Base-by-base conservation (phyloP, 495 filamentous ascomycete species). In the Cairneyella variabilis region DNA sequence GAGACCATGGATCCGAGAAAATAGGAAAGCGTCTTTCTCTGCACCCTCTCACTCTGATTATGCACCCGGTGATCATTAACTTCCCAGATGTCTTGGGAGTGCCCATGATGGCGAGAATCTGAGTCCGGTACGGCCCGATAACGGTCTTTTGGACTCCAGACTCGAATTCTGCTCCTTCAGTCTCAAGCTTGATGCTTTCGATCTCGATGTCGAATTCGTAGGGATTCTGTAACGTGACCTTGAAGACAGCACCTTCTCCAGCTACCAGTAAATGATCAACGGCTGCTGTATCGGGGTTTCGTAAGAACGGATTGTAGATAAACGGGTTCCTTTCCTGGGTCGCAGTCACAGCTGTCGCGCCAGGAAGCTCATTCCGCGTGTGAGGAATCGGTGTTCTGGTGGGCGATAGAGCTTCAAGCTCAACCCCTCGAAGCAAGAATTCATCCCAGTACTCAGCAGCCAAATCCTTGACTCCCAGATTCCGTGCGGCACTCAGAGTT, bases 401-500 rank as follows among this genome's bases (percentile, higher is more conserved):
- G 11, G 58, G 43, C 14, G 76, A 66, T 30, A 76, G 59, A 14
- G 76, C 66, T 49, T 80, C 74, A 22, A 93, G 66, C 42, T 87
- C 82, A 27, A 98, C 76, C 56, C 84, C 90, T 27, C 93, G 82
- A 36, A 98, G 76, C 0, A 98, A 76, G 62, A 98, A 97, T 42
- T 92, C 87, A 66, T 98, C 93, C 93, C 93, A 98, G 62, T 95
- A 98, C 48, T 92, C 86, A 16, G 88, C 89, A 50, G 85, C 77
- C 40, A 92, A 64, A 51, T 83, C 64, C 3, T 75, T 66, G 2
- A 89, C 66, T 0, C 91, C 90, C 30, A 96, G 70, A 53, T 85
- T 85, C 59, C 78, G 79, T 0, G 87, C 84, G 17, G 90, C 80
- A 28, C 77, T 82, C 16, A 91, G 77, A 9, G 91, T 97, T 53